A percentile compares a stretch with the other conserved stretches of the same genome.
Evolutionary conservation across 108 stramenopile genomes (phyloP).

Genomic region (Seminavis robusta): DNA sequence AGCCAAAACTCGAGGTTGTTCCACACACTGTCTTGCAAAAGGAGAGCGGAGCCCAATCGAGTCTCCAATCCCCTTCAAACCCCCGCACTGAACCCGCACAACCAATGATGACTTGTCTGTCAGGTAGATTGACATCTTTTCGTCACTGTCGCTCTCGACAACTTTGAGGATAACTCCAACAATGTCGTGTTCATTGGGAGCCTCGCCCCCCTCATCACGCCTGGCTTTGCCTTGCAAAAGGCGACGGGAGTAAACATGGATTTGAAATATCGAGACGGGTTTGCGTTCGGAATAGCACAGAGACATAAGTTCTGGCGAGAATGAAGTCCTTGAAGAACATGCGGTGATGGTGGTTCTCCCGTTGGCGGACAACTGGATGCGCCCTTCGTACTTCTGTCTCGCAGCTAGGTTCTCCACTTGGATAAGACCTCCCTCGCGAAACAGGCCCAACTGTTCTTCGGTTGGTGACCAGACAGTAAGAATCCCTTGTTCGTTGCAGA

Average conservation of each 20-base stretch:
- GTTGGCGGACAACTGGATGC: conserved; percentile 53
- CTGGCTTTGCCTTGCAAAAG: not conserved
- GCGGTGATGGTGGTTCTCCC: conserved; percentile 43
- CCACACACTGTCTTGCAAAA: not conserved
- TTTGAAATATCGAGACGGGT: not conserved
- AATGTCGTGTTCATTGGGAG: too few species aligned
- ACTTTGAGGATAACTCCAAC: conserved; percentile 2
- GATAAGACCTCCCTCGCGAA: conserved; percentile 57
- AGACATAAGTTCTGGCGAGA: conserved; percentile 12
- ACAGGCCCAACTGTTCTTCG: conserved; percentile 55
- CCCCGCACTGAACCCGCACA: conserved; percentile 19
- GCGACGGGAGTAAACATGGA: conserved; percentile 5
- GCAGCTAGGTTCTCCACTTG: conserved; percentile 54
- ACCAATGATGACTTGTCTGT: conserved; percentile 46
- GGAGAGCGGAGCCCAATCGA: not conserved
- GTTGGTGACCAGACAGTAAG: conserved; percentile 74
- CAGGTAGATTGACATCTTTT: too few species aligned
- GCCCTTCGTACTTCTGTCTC: conserved; percentile 38
- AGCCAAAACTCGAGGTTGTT: conserved; percentile 20
- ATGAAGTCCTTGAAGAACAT: conserved; percentile 27
- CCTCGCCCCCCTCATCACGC: not conserved
- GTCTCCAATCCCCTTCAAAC: conserved; percentile 4
- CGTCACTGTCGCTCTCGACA: conserved; percentile 6
- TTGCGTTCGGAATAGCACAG: conserved; percentile 3
- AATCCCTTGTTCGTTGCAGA: conserved; percentile 18